Evolutionary conservation across 441 rosid species (phyloP).

Genomic region (Omphalea diandra): DNA sequence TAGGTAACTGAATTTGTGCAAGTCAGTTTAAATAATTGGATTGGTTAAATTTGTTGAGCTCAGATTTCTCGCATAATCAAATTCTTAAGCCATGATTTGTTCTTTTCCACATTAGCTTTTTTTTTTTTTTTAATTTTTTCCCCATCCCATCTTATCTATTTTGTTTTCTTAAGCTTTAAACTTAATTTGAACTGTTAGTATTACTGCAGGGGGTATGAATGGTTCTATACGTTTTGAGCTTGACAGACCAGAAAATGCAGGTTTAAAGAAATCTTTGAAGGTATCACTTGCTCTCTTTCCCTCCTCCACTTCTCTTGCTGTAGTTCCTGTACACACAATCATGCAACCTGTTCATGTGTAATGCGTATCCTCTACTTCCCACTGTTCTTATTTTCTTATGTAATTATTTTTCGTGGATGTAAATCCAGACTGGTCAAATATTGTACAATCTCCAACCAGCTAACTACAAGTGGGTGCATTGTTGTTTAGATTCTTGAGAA

Average conservation of each 20-base stretch:
- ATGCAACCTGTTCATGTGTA: background rate
- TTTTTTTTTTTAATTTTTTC: too few species aligned
- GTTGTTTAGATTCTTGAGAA: slow-evolving; percentile 67
- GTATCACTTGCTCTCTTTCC: slow-evolving; percentile 31
- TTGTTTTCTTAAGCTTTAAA: background rate
- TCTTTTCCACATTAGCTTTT: background rate
- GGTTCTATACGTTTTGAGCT: slow-evolving; percentile 85
- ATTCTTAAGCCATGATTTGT: background rate
- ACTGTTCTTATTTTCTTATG: slow-evolving; percentile 11
- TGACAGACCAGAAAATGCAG: slow-evolving; percentile 88
- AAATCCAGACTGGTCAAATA: slow-evolving; percentile 25
- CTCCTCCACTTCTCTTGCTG: slow-evolving; percentile 3
- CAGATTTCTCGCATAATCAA: background rate
- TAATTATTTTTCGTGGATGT: slow-evolving; percentile 8
- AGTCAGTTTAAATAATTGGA: background rate
- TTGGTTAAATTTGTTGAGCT: background rate
- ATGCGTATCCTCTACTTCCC: background rate
- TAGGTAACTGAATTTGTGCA: too few species aligned
- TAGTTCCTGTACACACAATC: background rate
- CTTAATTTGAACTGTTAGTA: slow-evolving; percentile 2
- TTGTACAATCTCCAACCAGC: slow-evolving; percentile 19
- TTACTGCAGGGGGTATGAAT: slow-evolving; percentile 78
- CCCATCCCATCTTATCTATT: background rate
- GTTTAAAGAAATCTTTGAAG: slow-evolving; percentile 79
- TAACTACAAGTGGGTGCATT: slow-evolving; percentile 37